Evolutionary conservation across 306 rosid species (phyloP).

Genomic region (Quercus robur): DNA sequence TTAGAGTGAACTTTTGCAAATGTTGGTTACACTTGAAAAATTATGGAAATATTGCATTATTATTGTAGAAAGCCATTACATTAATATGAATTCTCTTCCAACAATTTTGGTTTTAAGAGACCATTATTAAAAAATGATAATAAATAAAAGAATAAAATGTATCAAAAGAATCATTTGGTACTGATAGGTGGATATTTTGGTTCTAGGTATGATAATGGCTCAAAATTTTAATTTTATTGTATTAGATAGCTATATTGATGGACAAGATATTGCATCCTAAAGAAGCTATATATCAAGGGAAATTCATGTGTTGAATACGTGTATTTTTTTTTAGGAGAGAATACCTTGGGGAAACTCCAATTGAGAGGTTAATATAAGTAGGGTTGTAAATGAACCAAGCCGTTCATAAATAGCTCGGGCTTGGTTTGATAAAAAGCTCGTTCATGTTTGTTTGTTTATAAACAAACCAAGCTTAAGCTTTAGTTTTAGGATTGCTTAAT

Average conservation of each 20-base stretch:
- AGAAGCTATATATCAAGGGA: neutral
- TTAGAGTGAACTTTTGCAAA: neutral
- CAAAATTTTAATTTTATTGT: neutral
- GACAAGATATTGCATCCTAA: neutral
- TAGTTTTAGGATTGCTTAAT: too few relatives aligned
- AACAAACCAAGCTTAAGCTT: too few relatives aligned
- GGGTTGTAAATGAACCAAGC: too few relatives aligned
- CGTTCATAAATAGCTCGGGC: too few relatives aligned
- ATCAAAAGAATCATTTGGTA: constrained; percentile 6
- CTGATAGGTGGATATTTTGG: too few relatives aligned
- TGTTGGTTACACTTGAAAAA: neutral
- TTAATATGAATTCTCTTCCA: neutral
- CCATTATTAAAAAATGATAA: neutral
- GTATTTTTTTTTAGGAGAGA: too few relatives aligned
- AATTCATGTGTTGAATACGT: neutral
- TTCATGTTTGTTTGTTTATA: too few relatives aligned
- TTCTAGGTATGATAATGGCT: neutral
- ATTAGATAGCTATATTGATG: neutral
- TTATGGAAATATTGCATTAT: neutral
- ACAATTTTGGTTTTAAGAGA: neutral
- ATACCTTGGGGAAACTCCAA: too few relatives aligned
- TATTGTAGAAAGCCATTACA: neutral
- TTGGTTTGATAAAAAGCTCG: too few relatives aligned
- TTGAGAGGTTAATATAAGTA: too few relatives aligned
- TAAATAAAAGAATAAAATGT: neutral